Base-by-base conservation (phyloP, 352 stramenopile species). In the Globisporangium perplexum region DNA sequence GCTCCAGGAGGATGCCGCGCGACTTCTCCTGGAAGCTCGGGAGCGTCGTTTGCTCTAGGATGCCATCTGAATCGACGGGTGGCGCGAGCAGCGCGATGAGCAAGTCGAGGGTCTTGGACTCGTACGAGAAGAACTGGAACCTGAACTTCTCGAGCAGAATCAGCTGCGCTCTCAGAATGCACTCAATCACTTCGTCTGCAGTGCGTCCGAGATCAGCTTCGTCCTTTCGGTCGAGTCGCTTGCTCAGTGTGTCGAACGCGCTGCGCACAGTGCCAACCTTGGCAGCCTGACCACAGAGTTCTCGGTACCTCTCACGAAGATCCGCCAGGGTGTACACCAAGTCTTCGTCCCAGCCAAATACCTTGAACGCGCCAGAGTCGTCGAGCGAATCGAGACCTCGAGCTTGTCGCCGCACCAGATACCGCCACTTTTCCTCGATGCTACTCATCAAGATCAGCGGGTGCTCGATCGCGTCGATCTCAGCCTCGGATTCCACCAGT, bases 351-450 rank as follows among this genome's bases (percentile, higher is more conserved):
- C 78, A 92, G 15, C 78, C 74, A 69, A 92, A 90, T 0, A 81
- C 52, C 47, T 83, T 81, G 53, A 78, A 88, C 3, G 81, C 81
- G 23, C 68, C 53, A 18, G 68, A 66, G 36, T 83, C 63, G 44
- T 89, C 64, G n/a, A 72, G 60, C 33, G 75, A 63, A 12, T 69
- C 66, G 23, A 77, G 60, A 12, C 66, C 68, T 50, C 78, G 56
- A 1, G 64, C 56, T 58, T 89, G 75, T 18, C 72, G 73, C 12
- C 72, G 66, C 45, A 62, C 59, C 22, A 90, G 55, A 17, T 75
- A 76, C 22, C 69, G 63, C 82, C 82, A 92, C 51, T 89, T 90
- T 22, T 89, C 77, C 60, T 90, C 79, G 30, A 90, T 88, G 46
- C 69, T 85, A 31, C 70, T 70, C 79, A 92, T 90, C 36, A 90